Evolutionary conservation across 1,139 yeast species (phyloP).

Genomic region (Kurtzmaniella quercitrusa): DNA sequence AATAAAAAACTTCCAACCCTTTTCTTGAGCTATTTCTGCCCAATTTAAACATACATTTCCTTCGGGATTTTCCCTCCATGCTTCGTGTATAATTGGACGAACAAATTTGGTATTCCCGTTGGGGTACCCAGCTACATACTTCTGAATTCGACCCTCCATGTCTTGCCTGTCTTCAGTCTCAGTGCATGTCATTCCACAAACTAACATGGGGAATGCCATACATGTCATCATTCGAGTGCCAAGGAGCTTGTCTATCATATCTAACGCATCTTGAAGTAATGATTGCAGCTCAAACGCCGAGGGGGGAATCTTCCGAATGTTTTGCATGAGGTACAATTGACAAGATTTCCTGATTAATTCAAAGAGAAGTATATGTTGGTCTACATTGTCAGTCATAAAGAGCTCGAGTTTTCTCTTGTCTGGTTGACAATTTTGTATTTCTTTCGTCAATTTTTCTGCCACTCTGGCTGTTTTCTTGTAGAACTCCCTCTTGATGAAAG

Average conservation of each 20-base stretch:
- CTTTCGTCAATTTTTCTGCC: neutral
- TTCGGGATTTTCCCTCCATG: neutral
- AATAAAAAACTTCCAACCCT: neutral
- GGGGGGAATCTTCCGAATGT: neutral
- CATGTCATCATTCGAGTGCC: neutral
- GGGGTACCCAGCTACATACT: neutral
- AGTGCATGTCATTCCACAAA: neutral
- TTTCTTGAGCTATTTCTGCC: neutral
- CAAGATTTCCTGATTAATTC: neutral
- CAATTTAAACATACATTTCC: neutral
- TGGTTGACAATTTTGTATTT: neutral
- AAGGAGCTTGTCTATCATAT: neutral
- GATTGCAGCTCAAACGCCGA: neutral
- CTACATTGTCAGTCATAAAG: neutral
- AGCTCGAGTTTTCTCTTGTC: neutral
- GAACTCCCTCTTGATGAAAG: neutral
- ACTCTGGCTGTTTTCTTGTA: neutral
- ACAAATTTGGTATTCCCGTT: neutral
- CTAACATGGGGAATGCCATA: neutral
- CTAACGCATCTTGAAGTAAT: neutral
- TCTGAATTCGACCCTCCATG: neutral
- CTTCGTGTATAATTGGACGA: neutral
- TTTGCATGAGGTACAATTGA: neutral
- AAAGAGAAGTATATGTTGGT: neutral
- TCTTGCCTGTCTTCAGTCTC: neutral